Evolutionary conservation across 2,329 filamentous ascomycete species (phyloP), one percentile per base, ranked within the genome.

Genomic region (Xylariomycetidae sp.): DNA sequence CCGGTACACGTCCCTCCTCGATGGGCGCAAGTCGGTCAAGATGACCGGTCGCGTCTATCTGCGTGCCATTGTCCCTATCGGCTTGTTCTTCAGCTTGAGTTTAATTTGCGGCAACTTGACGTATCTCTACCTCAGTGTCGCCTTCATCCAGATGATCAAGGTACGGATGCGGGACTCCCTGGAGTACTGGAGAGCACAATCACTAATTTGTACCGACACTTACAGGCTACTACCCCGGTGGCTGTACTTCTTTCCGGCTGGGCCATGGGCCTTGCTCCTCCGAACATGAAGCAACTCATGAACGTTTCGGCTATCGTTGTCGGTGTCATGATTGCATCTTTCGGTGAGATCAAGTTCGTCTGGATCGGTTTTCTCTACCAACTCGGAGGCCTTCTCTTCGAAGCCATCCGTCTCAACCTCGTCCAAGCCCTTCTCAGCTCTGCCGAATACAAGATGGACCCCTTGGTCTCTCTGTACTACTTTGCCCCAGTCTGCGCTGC

Each of bases 121-220:
- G 51, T 97, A 97, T 60, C 77, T 96, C 35, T 95, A 96, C 65
- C 78, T 97, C 41, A 92, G 85, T 48, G 90, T 97, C 38, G 85
- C 90, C 40, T 97, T 97, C 64, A 97, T 97, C 56, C 90, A 97
- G 73, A 97, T 97, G 90, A 81, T 97, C 63, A 97, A 97, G 85
- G 84, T 88, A 45, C 18, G 49, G 16, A 33, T n/a, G n/a, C n/a
- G n/a, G n/a, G n/a, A n/a, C n/a, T n/a, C n/a, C n/a, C n/a, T n/a
- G n/a, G n/a, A n/a, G n/a, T n/a, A n/a, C n/a, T n/a, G n/a, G n/a
- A n/a, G n/a, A n/a, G n/a, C n/a, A n/a, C n/a, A n/a, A n/a, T n/a
- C n/a, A n/a, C n/a, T n/a, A n/a, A n/a, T n/a, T n/a, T n/a, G n/a
- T 30, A 19, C 30, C 7, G 16, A 12, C 32, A 29, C 9, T 15